Evolutionary conservation across 345 rosid species (phyloP).

Genomic region (Lenwebbia sp.): DNA sequence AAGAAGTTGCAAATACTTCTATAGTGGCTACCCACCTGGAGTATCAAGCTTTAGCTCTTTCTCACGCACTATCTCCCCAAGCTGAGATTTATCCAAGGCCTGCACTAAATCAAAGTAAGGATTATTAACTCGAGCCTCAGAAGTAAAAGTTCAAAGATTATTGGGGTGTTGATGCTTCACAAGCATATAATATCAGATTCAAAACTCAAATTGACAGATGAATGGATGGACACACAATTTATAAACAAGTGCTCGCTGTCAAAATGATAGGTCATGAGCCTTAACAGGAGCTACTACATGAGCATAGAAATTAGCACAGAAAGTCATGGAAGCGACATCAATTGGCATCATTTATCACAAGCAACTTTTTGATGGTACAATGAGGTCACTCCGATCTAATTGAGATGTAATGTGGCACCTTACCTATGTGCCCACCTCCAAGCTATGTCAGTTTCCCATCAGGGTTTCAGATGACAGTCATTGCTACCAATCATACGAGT

Average conservation of each 20-base stretch:
- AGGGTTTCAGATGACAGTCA: neutral
- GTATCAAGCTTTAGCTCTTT: constrained; percentile 87
- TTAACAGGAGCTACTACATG: neutral
- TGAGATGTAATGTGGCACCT: neutral
- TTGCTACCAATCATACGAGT: neutral
- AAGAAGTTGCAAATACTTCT: neutral
- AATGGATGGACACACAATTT: neutral
- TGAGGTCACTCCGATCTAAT: neutral
- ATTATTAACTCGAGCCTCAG: neutral
- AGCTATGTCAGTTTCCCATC: neutral
- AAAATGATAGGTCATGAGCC: neutral
- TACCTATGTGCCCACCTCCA: neutral
- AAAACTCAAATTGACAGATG: neutral
- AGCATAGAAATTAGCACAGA: neutral
- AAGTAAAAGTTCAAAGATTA: neutral
- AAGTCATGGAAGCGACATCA: neutral
- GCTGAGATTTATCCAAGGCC: constrained; percentile 98
- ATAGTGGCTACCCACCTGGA: constrained; percentile 45
- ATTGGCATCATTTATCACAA: neutral
- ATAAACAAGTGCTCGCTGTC: neutral
- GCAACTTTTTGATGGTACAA: neutral
- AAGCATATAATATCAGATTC: neutral
- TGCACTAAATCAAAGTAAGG: constrained; percentile 12
- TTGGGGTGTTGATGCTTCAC: neutral
- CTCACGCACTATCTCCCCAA: constrained; percentile 71